These are phyloP conservation scores for Pythium graminicola DNA, from an alignment of 352 stramenopile genomes.

Conservation along the genomic window DNA sequence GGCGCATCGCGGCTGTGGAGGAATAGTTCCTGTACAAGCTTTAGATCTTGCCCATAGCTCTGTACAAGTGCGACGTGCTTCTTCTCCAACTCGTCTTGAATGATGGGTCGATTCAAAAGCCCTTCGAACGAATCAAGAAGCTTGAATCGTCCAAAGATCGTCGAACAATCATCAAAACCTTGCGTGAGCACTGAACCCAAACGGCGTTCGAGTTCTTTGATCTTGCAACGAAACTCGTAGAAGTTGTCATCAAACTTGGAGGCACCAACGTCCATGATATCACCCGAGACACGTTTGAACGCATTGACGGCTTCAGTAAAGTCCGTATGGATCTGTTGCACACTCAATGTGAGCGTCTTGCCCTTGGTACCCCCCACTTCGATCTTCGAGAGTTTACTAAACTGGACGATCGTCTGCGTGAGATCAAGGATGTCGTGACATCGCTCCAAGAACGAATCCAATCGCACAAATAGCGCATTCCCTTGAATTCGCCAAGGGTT, in stretches of 20 bases:
- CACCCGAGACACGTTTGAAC: constrained; percentile 94
- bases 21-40: constrained; percentile 96
- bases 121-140: constrained; percentile 96
- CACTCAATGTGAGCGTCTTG: constrained; percentile 89
- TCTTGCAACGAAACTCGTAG: constrained; percentile 95
- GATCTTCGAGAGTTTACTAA: constrained; percentile 97
- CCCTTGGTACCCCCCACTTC: constrained; percentile 97
- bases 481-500: constrained; percentile 98
- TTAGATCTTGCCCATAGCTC: constrained; percentile 94
- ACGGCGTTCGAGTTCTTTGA: constrained; percentile 97
- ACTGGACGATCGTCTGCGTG: constrained; percentile 97
- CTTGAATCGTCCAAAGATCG: constrained; percentile 97
- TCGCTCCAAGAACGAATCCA: constrained; percentile 96
- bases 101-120: constrained; percentile 92
- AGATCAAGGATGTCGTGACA: constrained; percentile 97
- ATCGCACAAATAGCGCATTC: constrained; percentile 95
- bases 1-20: constrained; percentile 89
- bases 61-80: constrained; percentile 97
- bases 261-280: constrained; percentile 97
- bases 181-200: constrained; percentile 95
- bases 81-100: constrained; percentile 96
- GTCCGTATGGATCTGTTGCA: constrained; percentile 95
- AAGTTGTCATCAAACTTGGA: constrained; percentile 98
- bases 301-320: constrained; percentile 92
- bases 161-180: constrained; percentile 96